Evolutionary conservation across 257 asterid genomes (phyloP).

Genomic region (Misopates orontium): DNA sequence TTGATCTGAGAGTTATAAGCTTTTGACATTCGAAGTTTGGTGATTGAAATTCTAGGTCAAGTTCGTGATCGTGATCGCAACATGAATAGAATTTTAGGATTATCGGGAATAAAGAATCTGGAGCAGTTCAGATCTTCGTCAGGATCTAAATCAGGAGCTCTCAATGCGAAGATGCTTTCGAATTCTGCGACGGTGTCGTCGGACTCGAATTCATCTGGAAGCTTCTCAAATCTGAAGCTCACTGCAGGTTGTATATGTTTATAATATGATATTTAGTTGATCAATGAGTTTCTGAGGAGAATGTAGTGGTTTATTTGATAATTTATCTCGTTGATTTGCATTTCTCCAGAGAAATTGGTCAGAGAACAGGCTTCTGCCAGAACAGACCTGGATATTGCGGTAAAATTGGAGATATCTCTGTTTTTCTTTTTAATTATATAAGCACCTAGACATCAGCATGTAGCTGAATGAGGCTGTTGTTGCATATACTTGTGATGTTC

Average conservation of each 20-base stretch:
- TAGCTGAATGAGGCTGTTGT: slow-evolving; percentile 17
- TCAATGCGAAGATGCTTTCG: slow-evolving; percentile 42
- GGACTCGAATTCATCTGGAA: slow-evolving; percentile 64
- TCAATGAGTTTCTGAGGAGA: background rate
- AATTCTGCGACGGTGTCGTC: slow-evolving; percentile 46
- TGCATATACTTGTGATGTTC: slow-evolving; percentile 5
- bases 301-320: slow-evolving; percentile 5
- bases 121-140: slow-evolving; percentile 54
- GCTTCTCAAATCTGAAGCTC: slow-evolving; percentile 79
- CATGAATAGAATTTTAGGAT: slow-evolving; percentile 69
- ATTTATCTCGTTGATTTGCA: slow-evolving; percentile 13
- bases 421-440: background rate
- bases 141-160: slow-evolving; percentile 49
- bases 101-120: slow-evolving; percentile 68
- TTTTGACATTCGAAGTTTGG: slow-evolving; percentile 14
- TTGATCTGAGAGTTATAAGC: background rate
- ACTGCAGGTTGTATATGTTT: slow-evolving; percentile 64
- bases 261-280: background rate
- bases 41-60: slow-evolving; percentile 17
- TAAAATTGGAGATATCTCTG: slow-evolving; percentile 28
- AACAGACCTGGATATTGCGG: slow-evolving; percentile 84
- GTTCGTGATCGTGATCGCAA: slow-evolving; percentile 30
- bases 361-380: slow-evolving; percentile 93
- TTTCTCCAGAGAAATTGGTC: slow-evolving; percentile 74
- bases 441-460: background rate